Conservation (phyloP, 768 basidiomycete genomes). For the Dictyophora rubrovolvata region DNA sequence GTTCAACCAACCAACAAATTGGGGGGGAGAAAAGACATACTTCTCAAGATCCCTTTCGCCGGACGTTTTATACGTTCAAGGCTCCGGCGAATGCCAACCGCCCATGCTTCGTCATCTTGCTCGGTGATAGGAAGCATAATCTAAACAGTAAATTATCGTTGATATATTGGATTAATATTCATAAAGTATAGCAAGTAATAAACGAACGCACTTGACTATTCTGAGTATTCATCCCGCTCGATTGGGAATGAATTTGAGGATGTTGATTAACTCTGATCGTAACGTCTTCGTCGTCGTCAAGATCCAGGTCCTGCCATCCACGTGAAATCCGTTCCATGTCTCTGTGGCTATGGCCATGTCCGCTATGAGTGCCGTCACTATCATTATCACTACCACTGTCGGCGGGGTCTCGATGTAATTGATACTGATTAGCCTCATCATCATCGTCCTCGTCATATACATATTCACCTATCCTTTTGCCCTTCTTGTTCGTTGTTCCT, state of each 20-base stretch:
- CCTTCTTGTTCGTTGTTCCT: constrained; percentile 58
- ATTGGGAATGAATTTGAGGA: neutral
- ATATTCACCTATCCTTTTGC: constrained; percentile 53
- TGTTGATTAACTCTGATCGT: constrained; percentile 53
- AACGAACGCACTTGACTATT: neutral
- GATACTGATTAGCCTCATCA: constrained; percentile 1
- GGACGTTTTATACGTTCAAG: constrained; percentile 57
- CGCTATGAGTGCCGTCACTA: constrained; percentile 42
- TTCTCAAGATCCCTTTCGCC: constrained; percentile 80
- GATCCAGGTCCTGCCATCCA: constrained; percentile 33
- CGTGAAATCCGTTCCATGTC: constrained; percentile 22
- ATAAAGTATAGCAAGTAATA: neutral
- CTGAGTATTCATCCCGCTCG: neutral
- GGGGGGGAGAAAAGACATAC: constrained; percentile 40
- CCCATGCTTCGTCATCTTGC: constrained; percentile 63
- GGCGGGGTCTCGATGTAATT: neutral
- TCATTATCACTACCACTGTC: constrained; percentile 33
- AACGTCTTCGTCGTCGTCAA: constrained; percentile 56
- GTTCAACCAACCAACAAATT: neutral
- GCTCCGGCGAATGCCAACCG: constrained; percentile 60
- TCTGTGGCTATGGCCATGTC: constrained; percentile 13
- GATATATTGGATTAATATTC: neutral
- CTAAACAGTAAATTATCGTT: neutral
- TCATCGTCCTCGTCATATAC: constrained; percentile 67
- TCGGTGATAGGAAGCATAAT: constrained; percentile 8